These are phyloP conservation scores for Tulasnella sp. DNA, from an alignment of 768 basidiomycete species.

Conservation along the genomic window DNA sequence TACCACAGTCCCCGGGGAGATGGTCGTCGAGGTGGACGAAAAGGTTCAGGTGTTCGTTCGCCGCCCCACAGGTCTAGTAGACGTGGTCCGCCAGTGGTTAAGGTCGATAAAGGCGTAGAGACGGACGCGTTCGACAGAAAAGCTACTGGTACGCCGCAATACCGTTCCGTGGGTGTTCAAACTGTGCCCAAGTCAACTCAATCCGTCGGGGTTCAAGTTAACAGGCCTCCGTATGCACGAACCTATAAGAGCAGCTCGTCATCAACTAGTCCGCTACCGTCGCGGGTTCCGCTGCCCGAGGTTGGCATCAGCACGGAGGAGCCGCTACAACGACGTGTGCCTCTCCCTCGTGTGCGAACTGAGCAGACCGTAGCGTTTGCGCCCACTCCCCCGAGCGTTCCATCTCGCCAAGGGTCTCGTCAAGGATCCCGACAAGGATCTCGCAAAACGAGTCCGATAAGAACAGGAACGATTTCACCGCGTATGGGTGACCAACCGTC, in stretches of 20 bases:
- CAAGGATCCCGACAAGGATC: neutral
- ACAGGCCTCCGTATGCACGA: slow-evolving; percentile 18
- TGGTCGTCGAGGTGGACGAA: slow-evolving; percentile 37
- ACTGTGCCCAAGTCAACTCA: slow-evolving; percentile 55
- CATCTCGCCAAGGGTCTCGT: neutral
- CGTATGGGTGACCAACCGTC: neutral
- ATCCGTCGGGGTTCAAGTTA: slow-evolving; percentile 59
- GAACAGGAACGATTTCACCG: neutral
- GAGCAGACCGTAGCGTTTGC: slow-evolving; percentile 5
- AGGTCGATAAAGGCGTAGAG: slow-evolving; percentile 37
- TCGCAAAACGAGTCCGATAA: neutral
- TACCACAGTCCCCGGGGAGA: slow-evolving; percentile 46
- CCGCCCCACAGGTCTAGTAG: slow-evolving; percentile 16
- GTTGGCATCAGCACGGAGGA: neutral
- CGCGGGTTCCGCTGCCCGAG: neutral
- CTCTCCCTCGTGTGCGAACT: slow-evolving; percentile 1
- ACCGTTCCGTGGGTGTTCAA: slow-evolving; percentile 67
- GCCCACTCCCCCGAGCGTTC: neutral
- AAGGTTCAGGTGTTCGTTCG: slow-evolving; percentile 33
- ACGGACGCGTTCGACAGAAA: slow-evolving; percentile 32
- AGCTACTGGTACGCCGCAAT: slow-evolving; percentile 45
- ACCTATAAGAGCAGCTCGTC: neutral
- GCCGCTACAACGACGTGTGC: neutral
- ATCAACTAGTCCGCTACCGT: slow-evolving; percentile 5
- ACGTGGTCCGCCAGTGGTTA: slow-evolving; percentile 5